Conservation (phyloP, 2,329 filamentous ascomycete genomes). For the Corniculantispora saksenae region DNA sequence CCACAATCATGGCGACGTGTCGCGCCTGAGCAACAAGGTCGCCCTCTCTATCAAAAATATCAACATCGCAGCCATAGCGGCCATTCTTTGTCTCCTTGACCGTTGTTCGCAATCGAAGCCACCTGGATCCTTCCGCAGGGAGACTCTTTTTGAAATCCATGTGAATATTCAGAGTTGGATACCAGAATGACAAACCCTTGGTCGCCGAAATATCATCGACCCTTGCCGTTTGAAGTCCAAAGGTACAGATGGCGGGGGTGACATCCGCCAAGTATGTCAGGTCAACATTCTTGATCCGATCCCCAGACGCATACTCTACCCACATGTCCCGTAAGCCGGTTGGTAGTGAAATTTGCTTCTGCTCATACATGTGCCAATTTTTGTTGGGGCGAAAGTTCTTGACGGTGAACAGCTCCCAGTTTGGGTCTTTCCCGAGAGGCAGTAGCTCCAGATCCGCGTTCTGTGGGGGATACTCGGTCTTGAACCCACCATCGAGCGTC, state of each 20-base stretch:
- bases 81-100: slow-evolving; percentile 68
- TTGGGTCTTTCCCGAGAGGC: slow-evolving; percentile 26
- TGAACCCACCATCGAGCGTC: slow-evolving; percentile 31
- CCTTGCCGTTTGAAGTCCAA: not conserved
- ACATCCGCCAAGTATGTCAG: slow-evolving; percentile 9
- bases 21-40: slow-evolving; percentile 34
- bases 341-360: slow-evolving; percentile 20
- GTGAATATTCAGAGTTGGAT: slow-evolving; percentile 74
- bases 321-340: slow-evolving; percentile 27
- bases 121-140: slow-evolving; percentile 68
- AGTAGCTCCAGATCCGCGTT: slow-evolving; percentile 31
- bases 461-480: slow-evolving; percentile 22
- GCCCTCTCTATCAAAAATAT: slow-evolving; percentile 55
- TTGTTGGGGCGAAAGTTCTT: slow-evolving; percentile 21
- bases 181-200: slow-evolving; percentile 51
- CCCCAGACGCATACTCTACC: not conserved
- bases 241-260: not conserved
- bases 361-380: slow-evolving; percentile 35
- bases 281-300: slow-evolving; percentile 1
- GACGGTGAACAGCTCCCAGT: slow-evolving; percentile 29
- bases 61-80: slow-evolving; percentile 72
- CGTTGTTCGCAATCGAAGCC: slow-evolving; percentile 66
- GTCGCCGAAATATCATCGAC: no score
- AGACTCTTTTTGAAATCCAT: slow-evolving; percentile 75
- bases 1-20: slow-evolving; percentile 34